Percentiles rank a stretch among this genome's conserved stretches.
Conservation (phyloP, 192 early-diverging fungal genomes). For the Coemansia sp. region DNA sequence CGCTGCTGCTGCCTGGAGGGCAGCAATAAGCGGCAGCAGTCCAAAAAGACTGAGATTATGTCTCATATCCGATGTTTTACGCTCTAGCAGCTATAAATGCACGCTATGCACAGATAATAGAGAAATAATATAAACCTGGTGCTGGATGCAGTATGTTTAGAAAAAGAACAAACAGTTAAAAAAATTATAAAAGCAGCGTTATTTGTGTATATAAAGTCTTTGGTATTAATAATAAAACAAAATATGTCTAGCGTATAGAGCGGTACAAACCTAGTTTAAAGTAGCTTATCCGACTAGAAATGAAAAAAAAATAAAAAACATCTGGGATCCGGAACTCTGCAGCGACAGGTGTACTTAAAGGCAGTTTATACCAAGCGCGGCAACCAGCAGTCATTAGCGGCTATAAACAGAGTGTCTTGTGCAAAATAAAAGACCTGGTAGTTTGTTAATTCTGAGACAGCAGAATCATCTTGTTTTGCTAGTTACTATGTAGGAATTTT, state of each 20-base stretch:
- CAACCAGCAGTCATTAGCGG: background rate
- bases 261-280: background rate
- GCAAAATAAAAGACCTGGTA: background rate
- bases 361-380: background rate
- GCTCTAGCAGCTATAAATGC: background rate
- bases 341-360: background rate
- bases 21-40: slow-evolving; percentile 15
- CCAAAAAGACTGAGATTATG: slow-evolving; percentile 19
- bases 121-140: too few species aligned
- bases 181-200: too few species aligned
- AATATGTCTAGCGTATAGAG: too few species aligned
- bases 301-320: background rate
- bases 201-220: too few species aligned
- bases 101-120: too few species aligned
- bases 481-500: background rate
- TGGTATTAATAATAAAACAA: too few species aligned
- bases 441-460: slow-evolving; percentile 1
- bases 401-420: background rate
- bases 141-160: too few species aligned
- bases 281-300: background rate
- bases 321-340: background rate
- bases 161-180: too few species aligned
- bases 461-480: background rate
- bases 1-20: slow-evolving; percentile 17
- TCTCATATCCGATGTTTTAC: slow-evolving; percentile 13